Conservation (phyloP, 176 grass and related monocot species). For the bread wheat (Triticum aestivum) region DNA sequence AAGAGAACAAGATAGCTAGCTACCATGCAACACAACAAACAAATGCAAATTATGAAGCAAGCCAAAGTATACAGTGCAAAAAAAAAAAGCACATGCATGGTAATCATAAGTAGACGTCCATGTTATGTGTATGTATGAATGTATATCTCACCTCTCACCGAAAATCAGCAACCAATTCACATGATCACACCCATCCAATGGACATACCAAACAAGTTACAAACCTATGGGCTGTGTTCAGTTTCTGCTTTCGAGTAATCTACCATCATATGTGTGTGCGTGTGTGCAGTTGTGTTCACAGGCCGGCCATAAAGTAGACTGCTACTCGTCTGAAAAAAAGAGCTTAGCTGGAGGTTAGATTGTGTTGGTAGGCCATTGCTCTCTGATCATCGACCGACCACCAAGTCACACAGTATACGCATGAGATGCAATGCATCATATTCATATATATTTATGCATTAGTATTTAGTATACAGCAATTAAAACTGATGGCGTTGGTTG, state of each 20-base stretch:
- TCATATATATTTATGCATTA: neutral
- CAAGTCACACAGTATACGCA: slow-evolving; percentile 2
- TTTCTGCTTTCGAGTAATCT: neutral
- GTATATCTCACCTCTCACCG: neutral
- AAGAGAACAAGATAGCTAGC: neutral
- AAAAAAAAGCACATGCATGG: neutral
- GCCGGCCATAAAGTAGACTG: neutral
- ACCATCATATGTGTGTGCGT: neutral
- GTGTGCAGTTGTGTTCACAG: neutral
- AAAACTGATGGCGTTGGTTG: neutral
- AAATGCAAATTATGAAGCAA: slow-evolving; percentile 5
- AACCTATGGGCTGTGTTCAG: neutral
- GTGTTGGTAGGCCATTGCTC: slow-evolving; percentile 31
- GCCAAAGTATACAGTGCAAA: neutral
- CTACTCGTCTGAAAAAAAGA: neutral
- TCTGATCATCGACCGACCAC: slow-evolving; percentile 4
- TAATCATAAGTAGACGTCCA: neutral
- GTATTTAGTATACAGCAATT: neutral
- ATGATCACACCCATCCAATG: neutral
- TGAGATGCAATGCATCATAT: neutral
- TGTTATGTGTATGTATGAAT: neutral
- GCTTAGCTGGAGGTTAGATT: neutral
- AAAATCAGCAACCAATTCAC: neutral
- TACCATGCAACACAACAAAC: neutral
- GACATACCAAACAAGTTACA: neutral